Evolutionary conservation across 139 green algal genomes (phyloP).

Genomic region (Coccomyxa sp.): DNA sequence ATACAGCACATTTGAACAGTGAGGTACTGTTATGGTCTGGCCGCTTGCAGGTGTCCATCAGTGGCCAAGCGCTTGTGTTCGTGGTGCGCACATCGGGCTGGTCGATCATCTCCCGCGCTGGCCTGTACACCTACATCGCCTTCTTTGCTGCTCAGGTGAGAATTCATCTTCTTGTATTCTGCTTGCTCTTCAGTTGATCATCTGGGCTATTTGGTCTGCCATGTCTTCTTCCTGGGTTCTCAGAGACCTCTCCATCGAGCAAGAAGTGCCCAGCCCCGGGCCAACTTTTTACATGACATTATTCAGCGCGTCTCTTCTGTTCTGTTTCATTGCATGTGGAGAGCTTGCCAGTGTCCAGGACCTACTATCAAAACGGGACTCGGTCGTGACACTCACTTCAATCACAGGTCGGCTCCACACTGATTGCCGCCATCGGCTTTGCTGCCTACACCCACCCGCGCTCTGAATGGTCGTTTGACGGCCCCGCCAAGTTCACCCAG

Average conservation of each 20-base stretch:
- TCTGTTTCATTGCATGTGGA: no score
- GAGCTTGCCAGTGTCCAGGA: no score
- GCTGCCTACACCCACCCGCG: conserved; percentile 56
- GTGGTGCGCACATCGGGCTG: conserved; percentile 61
- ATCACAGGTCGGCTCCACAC: conserved; percentile 46
- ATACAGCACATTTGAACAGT: no score
- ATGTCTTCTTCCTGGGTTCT: neutral
- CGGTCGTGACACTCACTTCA: neutral
- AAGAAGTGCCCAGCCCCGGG: no score
- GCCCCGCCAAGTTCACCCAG: conserved; percentile 52
- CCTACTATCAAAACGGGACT: no score
- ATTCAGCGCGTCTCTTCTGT: no score
- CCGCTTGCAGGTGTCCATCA: conserved; percentile 52
- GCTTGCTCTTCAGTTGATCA: neutral
- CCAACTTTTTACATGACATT: no score
- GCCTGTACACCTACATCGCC: conserved; percentile 65
- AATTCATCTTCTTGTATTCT: neutral
- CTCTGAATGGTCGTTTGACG: conserved; percentile 8
- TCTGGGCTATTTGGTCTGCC: neutral
- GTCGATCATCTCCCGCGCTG: conserved; percentile 52
- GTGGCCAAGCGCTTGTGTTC: conserved; percentile 76
- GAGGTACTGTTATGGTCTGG: no score
- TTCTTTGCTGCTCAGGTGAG: conserved; percentile 66
- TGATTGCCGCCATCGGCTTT: conserved; percentile 69
- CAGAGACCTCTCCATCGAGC: no score